phyloP scores from a whole-genome alignment of 2,329 filamentous ascomycete species.

The Colletotrichum scovillei region DNA sequence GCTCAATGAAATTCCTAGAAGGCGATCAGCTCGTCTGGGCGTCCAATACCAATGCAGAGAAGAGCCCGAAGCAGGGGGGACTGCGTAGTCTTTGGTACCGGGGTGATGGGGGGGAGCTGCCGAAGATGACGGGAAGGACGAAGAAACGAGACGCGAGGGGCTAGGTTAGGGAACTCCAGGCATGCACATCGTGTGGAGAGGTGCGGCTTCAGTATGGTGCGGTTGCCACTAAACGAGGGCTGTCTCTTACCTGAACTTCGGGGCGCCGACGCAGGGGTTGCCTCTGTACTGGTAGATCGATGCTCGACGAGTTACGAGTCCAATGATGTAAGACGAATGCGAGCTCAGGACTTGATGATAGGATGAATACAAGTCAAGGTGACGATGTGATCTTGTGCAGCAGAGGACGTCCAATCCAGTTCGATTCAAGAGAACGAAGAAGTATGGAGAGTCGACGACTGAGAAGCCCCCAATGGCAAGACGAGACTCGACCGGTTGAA shows the following conservation, averaged over 20 bases:
- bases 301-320: neutral
- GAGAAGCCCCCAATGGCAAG: neutral
- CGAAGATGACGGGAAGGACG: constrained; percentile 32
- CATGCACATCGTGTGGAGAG: constrained; percentile 35
- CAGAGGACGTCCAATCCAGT: neutral
- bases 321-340: neutral
- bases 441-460: neutral
- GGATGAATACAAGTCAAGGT: neutral
- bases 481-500: neutral
- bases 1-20: constrained; percentile 34
- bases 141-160: constrained; percentile 32
- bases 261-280: constrained; percentile 3
- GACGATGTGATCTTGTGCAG: neutral
- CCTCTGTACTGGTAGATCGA: neutral
- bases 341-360: neutral
- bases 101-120: constrained; percentile 26
- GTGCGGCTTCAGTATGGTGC: constrained; percentile 24
- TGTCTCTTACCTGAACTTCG: constrained; percentile 33
- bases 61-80: constrained; percentile 35
- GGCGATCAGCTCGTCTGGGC: constrained; percentile 32
- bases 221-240: constrained; percentile 31
- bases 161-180: constrained; percentile 24
- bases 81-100: constrained; percentile 25
- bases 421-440: neutral
- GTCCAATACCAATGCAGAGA: constrained; percentile 37